These are phyloP conservation scores for Opeltia flavorubescens DNA, from an alignment of 495 filamentous ascomycete genomes.

Conservation along the genomic window DNA sequence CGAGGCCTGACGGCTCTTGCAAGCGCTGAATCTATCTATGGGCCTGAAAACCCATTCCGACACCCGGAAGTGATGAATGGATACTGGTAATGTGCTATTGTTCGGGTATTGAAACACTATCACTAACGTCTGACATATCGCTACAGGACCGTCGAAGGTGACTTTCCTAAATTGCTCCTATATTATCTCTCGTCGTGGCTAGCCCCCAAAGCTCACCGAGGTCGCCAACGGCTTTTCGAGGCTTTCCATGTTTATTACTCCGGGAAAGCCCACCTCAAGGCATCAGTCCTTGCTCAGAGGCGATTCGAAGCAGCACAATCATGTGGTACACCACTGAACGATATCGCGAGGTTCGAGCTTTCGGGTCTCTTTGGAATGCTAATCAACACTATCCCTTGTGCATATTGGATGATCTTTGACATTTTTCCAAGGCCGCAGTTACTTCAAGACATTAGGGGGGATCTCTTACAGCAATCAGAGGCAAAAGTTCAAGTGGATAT, in stretches of 20 bases:
- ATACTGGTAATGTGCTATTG: constrained; percentile 23
- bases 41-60: constrained; percentile 16
- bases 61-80: constrained; percentile 20
- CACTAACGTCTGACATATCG: constrained; percentile 24
- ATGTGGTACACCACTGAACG: constrained; percentile 2
- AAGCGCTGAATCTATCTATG: constrained; percentile 31
- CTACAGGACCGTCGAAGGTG: constrained; percentile 3
- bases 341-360: constrained; percentile 8
- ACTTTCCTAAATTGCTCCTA: constrained; percentile 28
- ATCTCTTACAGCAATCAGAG: constrained; percentile 1
- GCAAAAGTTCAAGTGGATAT: neutral
- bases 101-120: constrained; percentile 15
- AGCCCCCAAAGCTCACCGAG: constrained; percentile 25
- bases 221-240: constrained; percentile 23
- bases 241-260: constrained; percentile 26
- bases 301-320: constrained; percentile 5
- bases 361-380: constrained; percentile 4
- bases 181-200: constrained; percentile 24
- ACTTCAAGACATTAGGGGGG: constrained; percentile 10
- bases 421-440: constrained; percentile 10
- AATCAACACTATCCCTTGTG: constrained; percentile 4
- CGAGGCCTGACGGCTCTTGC: constrained; percentile 27
- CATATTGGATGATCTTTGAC: constrained; percentile 15
- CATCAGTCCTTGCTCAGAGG: constrained; percentile 9
- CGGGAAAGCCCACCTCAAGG: neutral